Conservation (phyloP, 192 early-diverging fungal genomes). For the Mortierella alpina region DNA sequence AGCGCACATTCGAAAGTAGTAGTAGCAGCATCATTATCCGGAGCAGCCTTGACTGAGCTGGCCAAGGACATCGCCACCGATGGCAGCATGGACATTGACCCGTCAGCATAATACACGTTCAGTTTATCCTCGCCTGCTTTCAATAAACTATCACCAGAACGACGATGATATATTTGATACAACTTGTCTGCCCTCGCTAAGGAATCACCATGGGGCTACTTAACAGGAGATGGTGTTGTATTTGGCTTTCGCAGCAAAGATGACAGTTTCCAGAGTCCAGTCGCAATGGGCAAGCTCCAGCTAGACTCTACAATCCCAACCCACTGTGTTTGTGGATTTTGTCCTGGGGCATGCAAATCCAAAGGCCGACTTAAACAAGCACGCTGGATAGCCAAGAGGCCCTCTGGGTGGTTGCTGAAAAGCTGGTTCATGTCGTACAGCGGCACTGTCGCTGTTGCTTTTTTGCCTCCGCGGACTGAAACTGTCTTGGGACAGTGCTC, state of each 20-base stretch:
- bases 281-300: background rate
- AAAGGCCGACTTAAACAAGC: background rate
- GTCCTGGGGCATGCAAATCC: background rate
- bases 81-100: slow-evolving; percentile 25
- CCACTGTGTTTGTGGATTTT: background rate
- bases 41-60: too few species aligned
- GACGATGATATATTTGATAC: too few species aligned
- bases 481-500: background rate
- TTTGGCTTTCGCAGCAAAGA: slow-evolving; percentile 9
- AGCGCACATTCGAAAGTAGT: background rate
- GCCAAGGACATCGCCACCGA: background rate
- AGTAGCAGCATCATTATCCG: background rate
- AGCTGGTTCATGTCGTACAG: slow-evolving; percentile 30
- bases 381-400: slow-evolving; percentile 8
- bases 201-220: background rate
- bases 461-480: background rate
- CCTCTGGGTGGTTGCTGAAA: slow-evolving; percentile 28
- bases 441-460: background rate
- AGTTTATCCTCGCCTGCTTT: background rate
- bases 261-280: slow-evolving; percentile 33
- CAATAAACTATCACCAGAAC: too few species aligned
- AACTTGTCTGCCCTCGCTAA: too few species aligned
- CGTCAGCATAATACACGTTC: too few species aligned
- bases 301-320: slow-evolving; percentile 15
- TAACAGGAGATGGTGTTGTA: background rate